A percentile compares a stretch with the other conserved stretches of the same genome.
Evolutionary conservation across 345 rosid species (phyloP).

Genomic region (Salix suchowensis): DNA sequence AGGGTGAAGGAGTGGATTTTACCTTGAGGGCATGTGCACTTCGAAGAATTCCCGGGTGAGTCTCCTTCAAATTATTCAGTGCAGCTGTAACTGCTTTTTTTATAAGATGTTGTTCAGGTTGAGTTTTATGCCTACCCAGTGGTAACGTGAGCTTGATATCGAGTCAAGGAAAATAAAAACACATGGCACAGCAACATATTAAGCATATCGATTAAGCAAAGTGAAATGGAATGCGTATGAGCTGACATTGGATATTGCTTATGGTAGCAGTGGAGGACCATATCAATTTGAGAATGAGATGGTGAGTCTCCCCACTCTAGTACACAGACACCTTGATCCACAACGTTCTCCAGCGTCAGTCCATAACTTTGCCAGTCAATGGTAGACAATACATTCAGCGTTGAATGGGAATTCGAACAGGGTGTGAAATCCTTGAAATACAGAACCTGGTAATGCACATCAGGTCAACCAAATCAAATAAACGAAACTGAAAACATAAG

Average conservation of each 20-base stretch:
- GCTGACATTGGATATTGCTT: slow-evolving; percentile 46
- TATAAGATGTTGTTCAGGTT: slow-evolving; percentile 41
- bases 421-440: slow-evolving; percentile 68
- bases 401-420: slow-evolving; percentile 40
- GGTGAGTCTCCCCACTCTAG: slow-evolving; percentile 75
- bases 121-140: slow-evolving; percentile 38
- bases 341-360: slow-evolving; percentile 41
- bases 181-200: not conserved
- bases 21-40: slow-evolving; percentile 79
- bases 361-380: slow-evolving; percentile 89
- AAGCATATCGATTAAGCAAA: not conserved
- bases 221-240: slow-evolving; percentile 4
- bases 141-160: slow-evolving; percentile 27
- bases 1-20: not conserved
- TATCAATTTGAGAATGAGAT: slow-evolving; percentile 41
- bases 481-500: not conserved
- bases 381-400: slow-evolving; percentile 52
- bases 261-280: slow-evolving; percentile 66
- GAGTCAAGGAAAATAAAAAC: slow-evolving; percentile 38
- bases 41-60: slow-evolving; percentile 57
- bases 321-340: slow-evolving; percentile 42
- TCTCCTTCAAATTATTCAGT: slow-evolving; percentile 75
- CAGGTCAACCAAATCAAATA: slow-evolving; percentile 10
- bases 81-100: slow-evolving; percentile 65
- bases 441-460: slow-evolving; percentile 52